A percentile compares a stretch with the other conserved stretches of the same genome.
Evolutionary conservation across 106 monocot species (phyloP).

Genomic region (Phalaenopsis equestris): DNA sequence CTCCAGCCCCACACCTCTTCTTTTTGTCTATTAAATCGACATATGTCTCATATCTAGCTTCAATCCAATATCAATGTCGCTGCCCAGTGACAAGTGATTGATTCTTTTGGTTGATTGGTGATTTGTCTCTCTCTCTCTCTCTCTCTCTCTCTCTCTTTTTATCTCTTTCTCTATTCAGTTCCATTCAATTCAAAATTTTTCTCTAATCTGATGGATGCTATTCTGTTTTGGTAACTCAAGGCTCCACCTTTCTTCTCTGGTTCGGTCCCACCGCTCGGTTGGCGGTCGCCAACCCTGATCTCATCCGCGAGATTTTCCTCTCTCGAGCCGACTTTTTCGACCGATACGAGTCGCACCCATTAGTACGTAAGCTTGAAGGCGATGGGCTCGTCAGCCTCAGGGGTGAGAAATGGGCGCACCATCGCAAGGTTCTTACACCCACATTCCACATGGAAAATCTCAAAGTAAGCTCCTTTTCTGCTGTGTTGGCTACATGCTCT

Average conservation of each 20-base stretch:
- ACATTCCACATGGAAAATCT: constrained; percentile 88
- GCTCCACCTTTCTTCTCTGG: constrained; percentile 80
- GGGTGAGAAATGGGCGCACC: constrained; percentile 81
- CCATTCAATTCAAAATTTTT: not conserved
- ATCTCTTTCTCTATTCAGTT: not conserved
- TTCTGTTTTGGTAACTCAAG: constrained; percentile 26
- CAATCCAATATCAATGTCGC: not conserved
- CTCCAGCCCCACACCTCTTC: not conserved
- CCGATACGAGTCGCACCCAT: constrained; percentile 81
- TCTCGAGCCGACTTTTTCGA: constrained; percentile 65
- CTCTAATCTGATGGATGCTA: not conserved
- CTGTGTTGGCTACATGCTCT: not conserved
- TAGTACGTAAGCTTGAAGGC: constrained; percentile 82
- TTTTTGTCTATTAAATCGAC: not conserved
- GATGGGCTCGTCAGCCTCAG: constrained; percentile 77
- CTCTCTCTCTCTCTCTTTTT: not conserved
- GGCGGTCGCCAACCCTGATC: constrained; percentile 70
- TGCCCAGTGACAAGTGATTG: not conserved
- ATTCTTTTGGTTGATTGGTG: not conserved
- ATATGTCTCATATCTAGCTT: not conserved
- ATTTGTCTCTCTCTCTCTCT: not conserved
- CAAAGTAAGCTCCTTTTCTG: constrained; percentile 26
- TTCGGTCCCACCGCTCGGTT: constrained; percentile 80
- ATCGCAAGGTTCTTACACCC: constrained; percentile 64
- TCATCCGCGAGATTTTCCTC: constrained; percentile 75